Percentiles rank a stretch among this genome's conserved stretches.
Conservation (phyloP, 805 yeast genomes). For the Candida sphagnicola region DNA sequence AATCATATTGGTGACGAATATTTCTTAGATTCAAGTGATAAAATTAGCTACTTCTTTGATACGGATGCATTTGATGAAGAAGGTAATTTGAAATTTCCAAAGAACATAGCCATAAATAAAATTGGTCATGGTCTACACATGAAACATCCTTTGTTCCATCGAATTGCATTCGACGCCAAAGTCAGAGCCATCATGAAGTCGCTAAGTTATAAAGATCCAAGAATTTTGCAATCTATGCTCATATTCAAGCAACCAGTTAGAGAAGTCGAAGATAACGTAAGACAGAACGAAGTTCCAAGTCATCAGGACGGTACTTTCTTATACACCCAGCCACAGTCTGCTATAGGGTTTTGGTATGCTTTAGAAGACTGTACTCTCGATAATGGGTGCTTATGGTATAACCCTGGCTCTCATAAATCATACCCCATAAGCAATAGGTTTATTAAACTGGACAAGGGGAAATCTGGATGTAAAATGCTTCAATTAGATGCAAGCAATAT, state of each 20-base stretch:
- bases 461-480: conserved; percentile 56
- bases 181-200: conserved; percentile 49
- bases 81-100: conserved; percentile 51
- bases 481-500: conserved; percentile 17
- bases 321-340: conserved; percentile 66
- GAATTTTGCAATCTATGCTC: conserved; percentile 74
- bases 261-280: conserved; percentile 9
- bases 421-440: conserved; percentile 58
- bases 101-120: conserved; percentile 62
- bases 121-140: conserved; percentile 77
- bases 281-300: conserved; percentile 62
- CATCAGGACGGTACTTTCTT: conserved; percentile 76
- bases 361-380: conserved; percentile 63
- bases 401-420: conserved; percentile 67
- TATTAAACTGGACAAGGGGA: conserved; percentile 47
- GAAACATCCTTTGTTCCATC: conserved; percentile 44
- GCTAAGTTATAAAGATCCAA: conserved; percentile 57
- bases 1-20: conserved; percentile 72
- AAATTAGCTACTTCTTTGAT: conserved; percentile 67
- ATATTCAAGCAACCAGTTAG: conserved; percentile 66
- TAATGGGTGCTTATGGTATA: conserved; percentile 68
- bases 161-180: conserved; percentile 48
- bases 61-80: conserved; percentile 57
- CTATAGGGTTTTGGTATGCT: conserved; percentile 81
- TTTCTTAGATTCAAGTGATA: conserved; percentile 65